Base-by-base conservation (phyloP, 305 asterid genomes). In the Plantago coronopus region DNA sequence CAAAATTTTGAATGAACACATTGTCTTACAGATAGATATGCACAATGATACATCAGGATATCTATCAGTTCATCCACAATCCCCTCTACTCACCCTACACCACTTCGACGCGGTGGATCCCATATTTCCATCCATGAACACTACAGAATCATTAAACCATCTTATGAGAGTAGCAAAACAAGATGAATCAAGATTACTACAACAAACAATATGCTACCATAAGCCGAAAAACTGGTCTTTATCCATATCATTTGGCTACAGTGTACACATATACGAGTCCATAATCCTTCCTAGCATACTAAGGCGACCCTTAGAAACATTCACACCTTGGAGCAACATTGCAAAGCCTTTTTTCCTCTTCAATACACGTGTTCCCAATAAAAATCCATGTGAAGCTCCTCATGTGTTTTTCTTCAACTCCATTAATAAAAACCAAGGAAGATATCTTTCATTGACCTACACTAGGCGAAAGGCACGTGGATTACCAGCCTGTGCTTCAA, bases 181-280 rank as follows among this genome's bases (percentile, higher is more conserved):
- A n/a, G 80, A 71, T 38, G 54, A 76, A 40, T 67, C 78, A 12
- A 38, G 81, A 23, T 69, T 73, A 17, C 64, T 73, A 3, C 74
- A 73, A 64, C 78, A 73, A 40, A 73, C 48, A 6, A 67, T 76
- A 15, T 73, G 81, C 72, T 69, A 73, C 15, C 40, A 69, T 70
- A 53, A 61, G 25, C 70, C 71, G 0, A 51, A 57, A 6, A 70
- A 64, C 57, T 77, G 82, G 82, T 66, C 72, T 1, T 55, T 76
- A 65, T 67, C 78, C 2, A 54, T 77, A 29, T 70, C 82, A 7
- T 73, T 78, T 71, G 82, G 74, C 17, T 77, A 73, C 37, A 56
- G 74, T 2, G 46, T 77, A 50, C 74, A 77, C 17, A 2, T 77
- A 18, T 73, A 77, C 21, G 72, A 73, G 57, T 21, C 76, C 34